These are phyloP conservation scores for Phlebopus sp. DNA, from an alignment of 1,284 basidiomycete species.

Conservation along the genomic window DNA sequence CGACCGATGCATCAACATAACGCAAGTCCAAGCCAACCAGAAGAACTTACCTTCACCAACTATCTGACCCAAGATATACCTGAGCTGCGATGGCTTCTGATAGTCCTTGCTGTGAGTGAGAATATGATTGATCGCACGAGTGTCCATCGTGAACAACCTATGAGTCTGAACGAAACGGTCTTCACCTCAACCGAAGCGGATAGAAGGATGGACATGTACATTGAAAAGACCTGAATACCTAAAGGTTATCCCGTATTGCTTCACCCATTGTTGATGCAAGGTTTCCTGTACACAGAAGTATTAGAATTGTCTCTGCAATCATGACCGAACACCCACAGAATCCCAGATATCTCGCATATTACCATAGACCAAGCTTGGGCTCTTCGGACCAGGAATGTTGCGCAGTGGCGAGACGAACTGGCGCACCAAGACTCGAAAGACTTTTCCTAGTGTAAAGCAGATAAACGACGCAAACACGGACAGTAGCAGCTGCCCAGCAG, in stretches of 20 bases:
- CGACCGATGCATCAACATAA: too few species aligned
- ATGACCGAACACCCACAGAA: conserved; percentile 31
- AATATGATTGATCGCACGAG: conserved; percentile 34
- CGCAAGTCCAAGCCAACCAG: too few species aligned
- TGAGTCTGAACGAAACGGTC: conserved; percentile 12
- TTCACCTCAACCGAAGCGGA: too few species aligned
- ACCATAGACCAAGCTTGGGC: conserved; percentile 50
- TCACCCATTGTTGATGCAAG: conserved; percentile 51
- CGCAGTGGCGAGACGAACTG: conserved; percentile 42
- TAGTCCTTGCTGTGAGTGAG: conserved; percentile 33
- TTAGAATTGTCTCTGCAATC: neutral
- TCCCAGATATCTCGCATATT: conserved; percentile 45
- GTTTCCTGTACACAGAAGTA: conserved; percentile 30
- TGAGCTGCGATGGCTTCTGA: conserved; percentile 28
- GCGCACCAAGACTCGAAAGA: conserved; percentile 16
- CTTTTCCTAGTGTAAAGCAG: conserved; percentile 33
- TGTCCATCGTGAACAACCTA: conserved; percentile 31
- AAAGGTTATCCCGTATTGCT: conserved; percentile 52
- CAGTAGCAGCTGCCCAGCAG: conserved; percentile 7
- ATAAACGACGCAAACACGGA: conserved; percentile 13
- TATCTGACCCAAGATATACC: conserved; percentile 17
- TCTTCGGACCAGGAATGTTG: conserved; percentile 49
- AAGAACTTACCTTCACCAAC: conserved; percentile 27
- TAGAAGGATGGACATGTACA: too few species aligned
- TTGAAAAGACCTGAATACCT: conserved; percentile 39